These are phyloP conservation scores for Rhizomucor miehei DNA, from an alignment of 371 early-diverging fungal genomes.

Conservation along the genomic window DNA sequence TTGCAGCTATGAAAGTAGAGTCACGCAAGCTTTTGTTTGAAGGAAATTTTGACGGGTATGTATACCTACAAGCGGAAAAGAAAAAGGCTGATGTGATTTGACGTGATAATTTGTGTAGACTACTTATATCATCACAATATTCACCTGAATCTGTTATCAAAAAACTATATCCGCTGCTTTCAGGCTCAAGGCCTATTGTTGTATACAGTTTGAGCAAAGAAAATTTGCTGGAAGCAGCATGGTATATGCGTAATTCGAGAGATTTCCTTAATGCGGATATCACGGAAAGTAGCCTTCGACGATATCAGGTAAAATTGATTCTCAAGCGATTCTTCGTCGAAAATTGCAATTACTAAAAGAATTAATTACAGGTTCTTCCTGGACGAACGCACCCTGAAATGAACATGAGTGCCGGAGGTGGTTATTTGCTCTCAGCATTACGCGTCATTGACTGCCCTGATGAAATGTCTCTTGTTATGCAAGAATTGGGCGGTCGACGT, in stretches of 20 bases:
- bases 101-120: conserved; percentile 30
- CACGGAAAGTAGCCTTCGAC: conserved; percentile 86
- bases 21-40: conserved; percentile 38
- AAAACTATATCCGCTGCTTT: conserved; percentile 63
- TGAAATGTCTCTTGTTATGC: conserved; percentile 25
- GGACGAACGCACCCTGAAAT: conserved; percentile 94
- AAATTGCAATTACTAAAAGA: too few species aligned
- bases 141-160: conserved; percentile 69
- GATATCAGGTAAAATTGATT: conserved; percentile 60
- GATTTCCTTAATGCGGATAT: conserved; percentile 79
- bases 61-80: not conserved
- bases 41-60: conserved; percentile 66
- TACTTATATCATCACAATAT: conserved; percentile 81
- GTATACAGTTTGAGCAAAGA: conserved; percentile 84
- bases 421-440: conserved; percentile 75
- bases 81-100: conserved; percentile 1
- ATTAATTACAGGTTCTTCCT: conserved; percentile 74
- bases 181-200: conserved; percentile 83
- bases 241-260: conserved; percentile 66
- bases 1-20: conserved; percentile 19
- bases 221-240: conserved; percentile 67
- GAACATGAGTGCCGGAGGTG: conserved; percentile 86
- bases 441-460: conserved; percentile 54
- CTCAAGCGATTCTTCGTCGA: too few species aligned
- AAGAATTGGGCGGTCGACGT: conserved; percentile 11